Base-by-base conservation (phyloP, 768 basidiomycete species). In the Tricholoma sp. region DNA sequence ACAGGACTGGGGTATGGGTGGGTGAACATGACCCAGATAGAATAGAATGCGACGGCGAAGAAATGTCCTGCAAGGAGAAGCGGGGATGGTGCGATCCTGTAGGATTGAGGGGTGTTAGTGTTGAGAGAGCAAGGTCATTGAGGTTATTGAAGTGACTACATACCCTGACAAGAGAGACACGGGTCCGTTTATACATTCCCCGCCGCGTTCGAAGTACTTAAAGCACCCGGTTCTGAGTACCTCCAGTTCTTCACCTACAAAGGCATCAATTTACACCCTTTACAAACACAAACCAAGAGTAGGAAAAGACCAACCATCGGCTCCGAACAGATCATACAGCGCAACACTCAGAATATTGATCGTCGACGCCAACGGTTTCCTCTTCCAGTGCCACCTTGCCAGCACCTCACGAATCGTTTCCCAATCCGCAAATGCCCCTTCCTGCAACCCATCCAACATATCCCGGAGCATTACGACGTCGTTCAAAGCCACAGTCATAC, bases 171-270 rank as follows among this genome's bases (percentile, higher is more conserved):
- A 83, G 4, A 99, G 80, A 8, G 86, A 88, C 8, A 98, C 94
- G 1, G 97, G 97, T 0, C 89, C 97, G 44, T 82, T 78, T 53
- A 98, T 70, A 62, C 91, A 91, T 62, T 92, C 85, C 1, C 97
- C 97, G 12, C 97, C 97, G 4, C 83, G 79, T 68, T 96, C 93
- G 63, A 99, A 97, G 72, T 98, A 99, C 66, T 92, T 93, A 81
- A 99, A 97, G 71, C 97, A 98, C 0, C 96, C 97, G 2, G 78
- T 83, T 54, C 85, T 77, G 32, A 93, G 79, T 0, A 86, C 80
- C 17, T 70, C 76, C 8, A 91, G 81, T 17, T 75, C 72, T 48
- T 85, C 81, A 54, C 80, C 89, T 91, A 56, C 8, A 24, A 6
- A 49, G 3, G 9, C 31, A n/a, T 44, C 6, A 57, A 15, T 12